phyloP scores from a whole-genome alignment of 768 basidiomycete genomes.

The Termitomyces eurrhizus region DNA sequence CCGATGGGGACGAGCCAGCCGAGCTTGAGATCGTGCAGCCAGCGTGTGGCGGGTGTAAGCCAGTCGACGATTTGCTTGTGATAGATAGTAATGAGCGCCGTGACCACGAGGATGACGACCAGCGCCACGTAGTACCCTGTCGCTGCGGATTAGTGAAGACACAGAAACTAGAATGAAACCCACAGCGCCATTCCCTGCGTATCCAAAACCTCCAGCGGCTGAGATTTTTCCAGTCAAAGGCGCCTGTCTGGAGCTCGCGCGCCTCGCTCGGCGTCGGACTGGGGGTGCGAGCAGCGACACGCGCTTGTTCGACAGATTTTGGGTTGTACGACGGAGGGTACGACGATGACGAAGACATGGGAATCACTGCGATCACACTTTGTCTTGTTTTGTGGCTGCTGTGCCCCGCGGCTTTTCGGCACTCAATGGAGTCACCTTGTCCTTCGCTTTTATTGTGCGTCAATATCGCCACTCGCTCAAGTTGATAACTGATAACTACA shows the following conservation, averaged over 20 bases:
- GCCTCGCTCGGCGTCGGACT: slow-evolving; percentile 64
- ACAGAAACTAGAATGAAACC: slow-evolving; percentile 19
- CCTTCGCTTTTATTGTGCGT: not conserved
- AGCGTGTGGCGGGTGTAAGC: slow-evolving; percentile 62
- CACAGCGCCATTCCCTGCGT: slow-evolving; percentile 54
- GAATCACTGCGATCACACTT: not conserved
- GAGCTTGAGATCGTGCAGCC: slow-evolving; percentile 39
- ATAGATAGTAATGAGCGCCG: slow-evolving; percentile 54
- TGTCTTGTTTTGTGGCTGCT: not conserved
- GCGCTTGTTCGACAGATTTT: slow-evolving; percentile 17
- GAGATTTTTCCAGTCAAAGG: slow-evolving; percentile 43
- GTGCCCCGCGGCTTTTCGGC: not conserved
- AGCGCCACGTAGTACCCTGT: slow-evolving; percentile 51
- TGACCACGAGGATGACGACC: slow-evolving; percentile 42
- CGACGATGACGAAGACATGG: not conserved
- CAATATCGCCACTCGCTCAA: not conserved
- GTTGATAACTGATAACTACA: not conserved
- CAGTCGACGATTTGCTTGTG: slow-evolving; percentile 70
- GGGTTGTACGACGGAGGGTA: slow-evolving; percentile 3
- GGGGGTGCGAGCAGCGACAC: slow-evolving; percentile 40
- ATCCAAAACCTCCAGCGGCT: slow-evolving; percentile 49
- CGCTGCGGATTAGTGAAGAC: not conserved
- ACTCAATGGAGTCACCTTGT: too few species aligned
- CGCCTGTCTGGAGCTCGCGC: slow-evolving; percentile 36
- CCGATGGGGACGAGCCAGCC: slow-evolving; percentile 49